Evolutionary conservation across 768 basidiomycete genomes (phyloP), one percentile per base, ranked within the genome.

Genomic region (Hortiboletus campestris): DNA sequence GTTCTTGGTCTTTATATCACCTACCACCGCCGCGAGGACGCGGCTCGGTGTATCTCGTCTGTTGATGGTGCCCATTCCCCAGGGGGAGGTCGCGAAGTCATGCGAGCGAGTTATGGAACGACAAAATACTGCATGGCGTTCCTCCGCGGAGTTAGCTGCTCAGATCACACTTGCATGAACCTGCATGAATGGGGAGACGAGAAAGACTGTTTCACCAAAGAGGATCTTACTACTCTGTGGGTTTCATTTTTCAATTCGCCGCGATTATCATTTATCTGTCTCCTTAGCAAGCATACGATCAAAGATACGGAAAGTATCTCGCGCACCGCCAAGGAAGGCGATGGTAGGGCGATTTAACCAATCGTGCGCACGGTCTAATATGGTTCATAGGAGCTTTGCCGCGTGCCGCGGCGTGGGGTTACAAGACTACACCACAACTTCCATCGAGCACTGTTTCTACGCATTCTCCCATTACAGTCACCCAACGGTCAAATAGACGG

Each of bases 131-230:
- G 97, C 74, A 94, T 98, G 84, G 80, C 86, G 4, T 98, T 97
- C 70, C 81, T 99, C 57, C 89, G 95, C 40, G 86, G 91, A 19
- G 80, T 83, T 35, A 80, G 80, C 56, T 99, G 97, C 72, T 81
- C 85, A 55, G 93, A 93, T 65, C 88, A 90, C 63, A 86, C 83
- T 60, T 99, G 97, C 73, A 88, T 95, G 86, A 90, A 91, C 69
- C 75, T 95, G 42, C 97, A 99, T 68, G 97, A 98, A 70, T 97
- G 94, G 92, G 97, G 95, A 34, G 97, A 98, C 58, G 96, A 98
- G 73, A 90, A 93, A 53, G 97, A 99, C 71, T 95, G 92, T 66
- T 95, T 97, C 68, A 94, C 95, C 1, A 95, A 95, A 74, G 94
- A 98, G 70, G 96, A 98, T 72, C 76, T 96, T 55, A 89, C 93